Percentiles rank a stretch among this genome's conserved stretches.
phyloP scores from a whole-genome alignment of 257 asterid species.

The Capsicum chinense region DNA sequence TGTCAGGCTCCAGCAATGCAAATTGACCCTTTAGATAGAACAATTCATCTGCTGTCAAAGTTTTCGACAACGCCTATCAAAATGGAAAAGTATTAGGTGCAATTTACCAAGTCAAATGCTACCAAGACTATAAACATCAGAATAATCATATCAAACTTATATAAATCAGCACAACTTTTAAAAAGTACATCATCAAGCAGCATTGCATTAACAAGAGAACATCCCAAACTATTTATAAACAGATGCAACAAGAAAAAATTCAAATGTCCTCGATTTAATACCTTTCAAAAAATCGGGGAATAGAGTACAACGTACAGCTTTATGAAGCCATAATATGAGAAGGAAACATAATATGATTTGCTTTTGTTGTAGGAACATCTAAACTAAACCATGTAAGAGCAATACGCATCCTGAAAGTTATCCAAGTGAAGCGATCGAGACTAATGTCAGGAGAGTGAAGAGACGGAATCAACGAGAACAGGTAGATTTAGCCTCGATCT shows the following conservation, averaged over 20 bases:
- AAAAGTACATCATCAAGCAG: neutral
- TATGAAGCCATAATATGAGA: conserved; percentile 14
- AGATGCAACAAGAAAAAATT: neutral
- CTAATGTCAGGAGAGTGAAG: neutral
- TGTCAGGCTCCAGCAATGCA: conserved; percentile 69
- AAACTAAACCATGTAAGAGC: neutral
- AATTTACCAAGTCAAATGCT: conserved; percentile 25
- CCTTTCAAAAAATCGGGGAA: neutral
- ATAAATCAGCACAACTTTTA: neutral
- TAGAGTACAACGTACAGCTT: neutral
- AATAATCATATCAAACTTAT: neutral
- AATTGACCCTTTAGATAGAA: conserved; percentile 76
- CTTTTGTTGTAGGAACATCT: neutral
- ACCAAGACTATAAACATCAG: conserved; percentile 6
- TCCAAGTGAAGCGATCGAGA: neutral
- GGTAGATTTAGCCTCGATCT: neutral
- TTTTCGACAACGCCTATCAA: conserved; percentile 76
- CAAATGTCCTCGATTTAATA: neutral
- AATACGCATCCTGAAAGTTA: neutral
- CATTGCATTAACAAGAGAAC: neutral
- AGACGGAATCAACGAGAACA: neutral
- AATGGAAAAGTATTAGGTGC: conserved; percentile 27
- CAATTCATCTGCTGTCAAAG: conserved; percentile 71
- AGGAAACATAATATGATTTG: neutral
- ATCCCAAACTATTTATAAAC: neutral